phyloP scores from a whole-genome alignment of 2,329 filamentous ascomycete genomes.

The Diaporthe vaccinii region DNA sequence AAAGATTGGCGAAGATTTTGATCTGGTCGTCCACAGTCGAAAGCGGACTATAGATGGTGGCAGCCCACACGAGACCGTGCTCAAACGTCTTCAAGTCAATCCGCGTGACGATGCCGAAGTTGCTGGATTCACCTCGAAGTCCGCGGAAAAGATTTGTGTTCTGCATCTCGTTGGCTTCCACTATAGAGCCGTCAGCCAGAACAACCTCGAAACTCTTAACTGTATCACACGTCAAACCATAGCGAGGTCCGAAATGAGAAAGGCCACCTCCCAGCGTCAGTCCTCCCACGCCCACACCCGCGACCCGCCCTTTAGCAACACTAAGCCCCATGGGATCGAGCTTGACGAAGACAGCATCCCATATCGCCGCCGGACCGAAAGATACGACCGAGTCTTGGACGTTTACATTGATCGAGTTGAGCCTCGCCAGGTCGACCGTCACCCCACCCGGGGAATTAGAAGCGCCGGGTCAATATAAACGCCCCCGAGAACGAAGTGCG shows the following conservation, averaged over 20 bases:
- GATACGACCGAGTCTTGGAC: slow-evolving; percentile 5
- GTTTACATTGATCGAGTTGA: slow-evolving; percentile 13
- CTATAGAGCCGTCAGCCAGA: slow-evolving; percentile 8
- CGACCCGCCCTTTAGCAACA: slow-evolving; percentile 41
- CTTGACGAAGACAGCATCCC: slow-evolving; percentile 38
- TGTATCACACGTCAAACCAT: slow-evolving; percentile 42
- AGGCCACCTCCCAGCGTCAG: slow-evolving; percentile 39
- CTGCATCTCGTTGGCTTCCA: slow-evolving; percentile 4
- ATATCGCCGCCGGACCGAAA: slow-evolving; percentile 34
- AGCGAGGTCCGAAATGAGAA: slow-evolving; percentile 35
- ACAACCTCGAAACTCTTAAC: slow-evolving; percentile 30
- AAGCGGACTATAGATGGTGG: neutral
- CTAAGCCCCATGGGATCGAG: slow-evolving; percentile 41
- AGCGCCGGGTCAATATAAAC: slow-evolving; percentile 12
- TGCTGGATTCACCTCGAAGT: slow-evolving; percentile 43
- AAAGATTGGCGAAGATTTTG: neutral
- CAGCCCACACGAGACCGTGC: slow-evolving; percentile 41
- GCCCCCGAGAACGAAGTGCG: slow-evolving; percentile 26
- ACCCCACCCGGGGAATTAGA: slow-evolving; percentile 18
- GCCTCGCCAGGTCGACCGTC: slow-evolving; percentile 9
- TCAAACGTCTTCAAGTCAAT: slow-evolving; percentile 42
- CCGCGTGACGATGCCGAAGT: slow-evolving; percentile 45
- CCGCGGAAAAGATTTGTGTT: slow-evolving; percentile 42
- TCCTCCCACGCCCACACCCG: slow-evolving; percentile 39
- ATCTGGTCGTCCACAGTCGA: slow-evolving; percentile 20